Percentiles rank a stretch among this genome's conserved stretches.
Evolutionary conservation across 2,329 filamentous ascomycete genomes (phyloP).

Genomic region (Stagonosporopsis tanaceti): DNA sequence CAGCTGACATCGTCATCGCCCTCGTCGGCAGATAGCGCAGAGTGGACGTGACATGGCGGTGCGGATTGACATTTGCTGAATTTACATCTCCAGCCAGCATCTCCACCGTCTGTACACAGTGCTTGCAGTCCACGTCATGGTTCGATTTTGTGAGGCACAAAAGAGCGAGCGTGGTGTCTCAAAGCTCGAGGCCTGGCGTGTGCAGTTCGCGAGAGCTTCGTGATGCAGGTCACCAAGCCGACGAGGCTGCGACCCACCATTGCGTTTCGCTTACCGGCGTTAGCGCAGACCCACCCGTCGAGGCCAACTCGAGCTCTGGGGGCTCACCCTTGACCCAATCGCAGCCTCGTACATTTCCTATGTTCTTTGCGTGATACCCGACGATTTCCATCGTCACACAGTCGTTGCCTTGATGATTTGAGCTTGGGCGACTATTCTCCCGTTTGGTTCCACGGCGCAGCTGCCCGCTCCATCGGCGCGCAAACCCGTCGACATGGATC

Average conservation of each 20-base stretch:
- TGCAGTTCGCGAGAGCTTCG: constrained; percentile 20
- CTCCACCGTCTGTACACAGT: background rate
- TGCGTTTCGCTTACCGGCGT: constrained; percentile 18
- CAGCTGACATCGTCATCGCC: constrained; percentile 7
- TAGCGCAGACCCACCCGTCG: constrained; percentile 23
- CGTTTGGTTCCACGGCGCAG: constrained; percentile 6
- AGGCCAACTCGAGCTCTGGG: constrained; percentile 24
- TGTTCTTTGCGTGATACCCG: constrained; percentile 34
- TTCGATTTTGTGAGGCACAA: background rate
- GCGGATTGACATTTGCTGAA: background rate
- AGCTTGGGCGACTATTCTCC: background rate
- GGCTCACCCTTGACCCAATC: constrained; percentile 16
- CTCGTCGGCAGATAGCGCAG: background rate
- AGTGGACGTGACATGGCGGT: background rate
- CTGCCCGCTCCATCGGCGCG: constrained; percentile 2
- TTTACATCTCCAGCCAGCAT: background rate
- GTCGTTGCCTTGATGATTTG: constrained; percentile 9
- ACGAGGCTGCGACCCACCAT: constrained; percentile 16
- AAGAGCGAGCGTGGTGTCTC: background rate
- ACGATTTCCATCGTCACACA: constrained; percentile 8
- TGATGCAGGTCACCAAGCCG: constrained; percentile 18
- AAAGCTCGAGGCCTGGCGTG: constrained; percentile 9
- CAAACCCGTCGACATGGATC: constrained; percentile 62
- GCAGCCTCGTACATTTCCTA: constrained; percentile 16
- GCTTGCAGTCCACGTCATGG: background rate